Evolutionary conservation across 2,329 filamentous ascomycete genomes (phyloP), one percentile per base, ranked within the genome.

Genomic region (Aschersonia sp.): DNA sequence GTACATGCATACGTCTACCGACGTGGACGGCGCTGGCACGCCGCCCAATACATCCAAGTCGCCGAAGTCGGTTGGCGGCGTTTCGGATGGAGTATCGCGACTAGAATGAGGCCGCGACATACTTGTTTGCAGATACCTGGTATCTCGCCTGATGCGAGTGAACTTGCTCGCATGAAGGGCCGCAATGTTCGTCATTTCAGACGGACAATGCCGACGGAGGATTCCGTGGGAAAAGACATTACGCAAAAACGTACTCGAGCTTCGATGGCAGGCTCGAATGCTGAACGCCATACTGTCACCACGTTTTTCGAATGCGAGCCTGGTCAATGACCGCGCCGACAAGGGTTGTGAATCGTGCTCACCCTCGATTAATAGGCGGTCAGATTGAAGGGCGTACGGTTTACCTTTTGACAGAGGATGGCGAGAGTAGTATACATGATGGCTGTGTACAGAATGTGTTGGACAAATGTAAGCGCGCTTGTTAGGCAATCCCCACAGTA

Each of bases 31-130:
- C 4, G 78, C 71, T 0, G 87, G 84, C 1, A 81, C 79, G 54
- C 79, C 80, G 41, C 78, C 81, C 5, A 97, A 73, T 6, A 98
- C 82, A 61, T 98, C 81, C 53, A 97, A 73, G 11, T 76, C 73
- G 42, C 67, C 69, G 55, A 97, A 87, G 65, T 92, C 83, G 2
- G 73, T 73, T 10, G 64, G 61, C 3, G 66, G 64, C 6, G 64
- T 57, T 11, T 62, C 57, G 8, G 60, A 57, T 2, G 65, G 60
- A 7, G 54, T 41, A 55, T 50, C 43, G 49, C 48, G 48, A 53
- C 53, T 51, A 39, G 51, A 48, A 41, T 49, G 50, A 41, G 45
- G 49, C 42, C 44, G 47, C 42, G 47, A 37, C n/a, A 49, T 46
- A 29, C 45, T 35, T 5, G 48, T 47, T 22, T 60, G 56, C 1